Conservation (phyloP, 2,329 filamentous ascomycete species). For the Neobulgaria alba region DNA sequence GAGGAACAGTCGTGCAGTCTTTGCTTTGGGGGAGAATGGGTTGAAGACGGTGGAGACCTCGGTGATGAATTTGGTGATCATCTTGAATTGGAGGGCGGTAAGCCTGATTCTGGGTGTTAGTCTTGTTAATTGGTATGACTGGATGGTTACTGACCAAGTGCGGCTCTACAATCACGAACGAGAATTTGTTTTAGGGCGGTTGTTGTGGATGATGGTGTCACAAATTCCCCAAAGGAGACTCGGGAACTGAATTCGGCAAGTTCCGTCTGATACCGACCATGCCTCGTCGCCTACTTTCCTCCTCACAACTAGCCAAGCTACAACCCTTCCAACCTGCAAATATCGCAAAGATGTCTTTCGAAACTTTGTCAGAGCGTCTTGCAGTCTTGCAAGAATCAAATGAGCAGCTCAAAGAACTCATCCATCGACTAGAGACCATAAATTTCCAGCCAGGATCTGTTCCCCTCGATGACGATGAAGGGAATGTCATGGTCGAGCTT, state of each 20-base stretch:
- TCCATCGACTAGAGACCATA: slow-evolving; percentile 49
- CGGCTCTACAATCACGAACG: not conserved
- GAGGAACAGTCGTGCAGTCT: slow-evolving; percentile 82
- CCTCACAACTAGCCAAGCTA: too few relatives aligned
- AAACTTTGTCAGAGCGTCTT: slow-evolving; percentile 54
- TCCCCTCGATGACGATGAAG: slow-evolving; percentile 36
- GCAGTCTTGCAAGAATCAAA: slow-evolving; percentile 52
- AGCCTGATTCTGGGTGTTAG: not conserved
- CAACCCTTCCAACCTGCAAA: not conserved
- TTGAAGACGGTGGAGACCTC: slow-evolving; percentile 83
- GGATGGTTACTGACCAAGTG: not conserved
- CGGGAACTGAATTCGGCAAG: slow-evolving; percentile 7
- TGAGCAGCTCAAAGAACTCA: slow-evolving; percentile 47
- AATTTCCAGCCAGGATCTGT: slow-evolving; percentile 51
- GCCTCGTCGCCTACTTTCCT: slow-evolving; percentile 9
- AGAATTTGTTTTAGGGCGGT: not conserved
- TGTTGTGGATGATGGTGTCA: slow-evolving; percentile 1
- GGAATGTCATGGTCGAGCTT: slow-evolving; percentile 59
- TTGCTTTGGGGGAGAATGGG: slow-evolving; percentile 73
- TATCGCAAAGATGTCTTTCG: slow-evolving; percentile 42
- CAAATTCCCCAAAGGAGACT: slow-evolving; percentile 3
- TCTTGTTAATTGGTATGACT: too few relatives aligned
- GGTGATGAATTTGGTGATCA: slow-evolving; percentile 84
- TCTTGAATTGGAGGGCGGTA: slow-evolving; percentile 33
- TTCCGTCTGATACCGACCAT: slow-evolving; percentile 7